These are phyloP conservation scores for Apiospora sp. DNA, from an alignment of 2,329 filamentous ascomycete genomes.

Conservation along the genomic window DNA sequence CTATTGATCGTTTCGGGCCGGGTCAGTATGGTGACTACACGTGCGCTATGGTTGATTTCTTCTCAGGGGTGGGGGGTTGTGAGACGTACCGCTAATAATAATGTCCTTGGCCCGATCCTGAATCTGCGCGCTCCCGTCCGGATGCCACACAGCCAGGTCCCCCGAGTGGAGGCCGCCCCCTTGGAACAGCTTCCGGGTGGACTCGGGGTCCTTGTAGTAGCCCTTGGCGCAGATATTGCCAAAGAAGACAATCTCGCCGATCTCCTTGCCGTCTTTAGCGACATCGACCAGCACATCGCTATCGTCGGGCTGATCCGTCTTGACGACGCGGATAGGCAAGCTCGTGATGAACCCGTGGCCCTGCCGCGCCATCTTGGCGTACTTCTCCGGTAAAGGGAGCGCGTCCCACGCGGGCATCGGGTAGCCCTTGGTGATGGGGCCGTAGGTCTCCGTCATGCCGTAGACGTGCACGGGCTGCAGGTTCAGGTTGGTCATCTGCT, in stretches of 20 bases:
- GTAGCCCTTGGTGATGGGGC: constrained; percentile 95
- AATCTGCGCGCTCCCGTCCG: constrained; percentile 90
- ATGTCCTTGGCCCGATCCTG: constrained; percentile 96
- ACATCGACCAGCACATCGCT: constrained; percentile 71
- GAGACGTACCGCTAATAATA: constrained; percentile 86
- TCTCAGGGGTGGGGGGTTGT: too few species aligned
- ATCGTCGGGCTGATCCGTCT: constrained; percentile 75
- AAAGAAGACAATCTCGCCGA: constrained; percentile 84
- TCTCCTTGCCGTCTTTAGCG: constrained; percentile 73
- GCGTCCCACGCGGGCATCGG: constrained; percentile 84
- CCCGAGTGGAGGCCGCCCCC: constrained; percentile 90
- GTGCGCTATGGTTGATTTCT: too few species aligned
- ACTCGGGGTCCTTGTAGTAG: constrained; percentile 90
- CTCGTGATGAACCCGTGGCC: constrained; percentile 90
- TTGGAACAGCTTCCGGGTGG: constrained; percentile 85
- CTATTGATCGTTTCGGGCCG: constrained; percentile 53
- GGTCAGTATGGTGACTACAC: neutral
- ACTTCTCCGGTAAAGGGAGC: constrained; percentile 78
- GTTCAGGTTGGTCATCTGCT: constrained; percentile 85
- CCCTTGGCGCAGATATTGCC: constrained; percentile 93
- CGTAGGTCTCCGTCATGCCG: constrained; percentile 88
- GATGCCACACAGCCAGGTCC: constrained; percentile 91
- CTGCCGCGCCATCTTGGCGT: constrained; percentile 89
- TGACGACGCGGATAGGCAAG: constrained; percentile 82
- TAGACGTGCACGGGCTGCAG: constrained; percentile 93